Evolutionary conservation across 805 yeast species (phyloP).

Genomic region (Lipomyces lipofer): DNA sequence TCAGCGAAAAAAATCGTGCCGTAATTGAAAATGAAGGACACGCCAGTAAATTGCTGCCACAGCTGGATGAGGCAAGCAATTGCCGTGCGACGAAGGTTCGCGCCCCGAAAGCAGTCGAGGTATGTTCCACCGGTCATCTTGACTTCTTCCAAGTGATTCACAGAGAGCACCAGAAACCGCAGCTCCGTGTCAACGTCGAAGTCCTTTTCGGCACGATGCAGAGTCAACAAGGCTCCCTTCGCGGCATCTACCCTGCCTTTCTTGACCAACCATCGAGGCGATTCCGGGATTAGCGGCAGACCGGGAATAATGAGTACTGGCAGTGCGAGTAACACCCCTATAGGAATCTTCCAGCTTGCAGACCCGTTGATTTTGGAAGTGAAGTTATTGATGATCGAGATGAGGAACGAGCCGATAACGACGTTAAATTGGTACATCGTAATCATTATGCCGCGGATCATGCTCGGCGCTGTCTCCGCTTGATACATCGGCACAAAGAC

Average conservation of each 20-base stretch:
- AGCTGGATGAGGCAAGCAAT: slow-evolving; percentile 41
- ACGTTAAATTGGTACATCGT: slow-evolving; percentile 70
- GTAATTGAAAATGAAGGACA: background rate
- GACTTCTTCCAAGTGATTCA: background rate
- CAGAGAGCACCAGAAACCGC: background rate
- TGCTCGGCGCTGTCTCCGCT: slow-evolving; percentile 75
- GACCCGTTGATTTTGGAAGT: slow-evolving; percentile 52
- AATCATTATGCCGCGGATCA: slow-evolving; percentile 76
- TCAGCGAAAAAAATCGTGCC: background rate
- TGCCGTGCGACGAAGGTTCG: slow-evolving; percentile 28
- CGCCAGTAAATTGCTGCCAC: background rate
- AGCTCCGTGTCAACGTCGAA: background rate
- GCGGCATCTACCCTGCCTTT: slow-evolving; percentile 59
- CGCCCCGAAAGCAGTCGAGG: slow-evolving; percentile 14
- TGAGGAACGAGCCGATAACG: slow-evolving; percentile 65
- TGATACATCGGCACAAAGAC: slow-evolving; percentile 76
- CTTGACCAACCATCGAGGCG: slow-evolving; percentile 69
- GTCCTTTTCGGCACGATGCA: background rate
- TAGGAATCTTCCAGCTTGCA: slow-evolving; percentile 64
- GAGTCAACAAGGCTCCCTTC: slow-evolving; percentile 8
- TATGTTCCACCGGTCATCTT: slow-evolving; percentile 4
- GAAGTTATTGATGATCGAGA: slow-evolving; percentile 65
- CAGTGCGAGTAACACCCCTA: slow-evolving; percentile 53
- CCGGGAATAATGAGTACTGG: slow-evolving; percentile 44
- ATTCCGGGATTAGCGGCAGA: slow-evolving; percentile 67